phyloP scores from a whole-genome alignment of 495 filamentous ascomycete genomes.

The Halenospora varia region DNA sequence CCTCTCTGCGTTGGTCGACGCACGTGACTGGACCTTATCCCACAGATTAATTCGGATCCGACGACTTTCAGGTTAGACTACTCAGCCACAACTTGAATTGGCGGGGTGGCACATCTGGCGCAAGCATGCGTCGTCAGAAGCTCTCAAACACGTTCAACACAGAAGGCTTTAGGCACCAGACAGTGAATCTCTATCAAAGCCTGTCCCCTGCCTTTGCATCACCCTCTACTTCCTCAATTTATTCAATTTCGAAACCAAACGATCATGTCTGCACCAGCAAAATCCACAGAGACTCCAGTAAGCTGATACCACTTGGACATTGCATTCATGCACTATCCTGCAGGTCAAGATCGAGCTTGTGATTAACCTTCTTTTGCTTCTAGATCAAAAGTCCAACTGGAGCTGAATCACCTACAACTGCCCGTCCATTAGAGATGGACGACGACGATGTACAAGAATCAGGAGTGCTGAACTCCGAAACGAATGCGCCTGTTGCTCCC shows the following conservation, averaged over 20 bases:
- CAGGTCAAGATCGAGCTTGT: background rate
- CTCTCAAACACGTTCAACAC: background rate
- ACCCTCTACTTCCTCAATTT: background rate
- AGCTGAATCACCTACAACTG: conserved; percentile 82
- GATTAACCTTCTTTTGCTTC: background rate
- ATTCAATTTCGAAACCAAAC: background rate
- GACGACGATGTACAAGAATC: conserved; percentile 74
- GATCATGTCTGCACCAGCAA: conserved; percentile 17
- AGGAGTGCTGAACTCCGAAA: conserved; percentile 33
- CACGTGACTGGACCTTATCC: no score
- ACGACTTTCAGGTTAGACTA: background rate
- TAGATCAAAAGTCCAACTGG: conserved; percentile 22
- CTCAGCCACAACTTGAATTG: background rate
- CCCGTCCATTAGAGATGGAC: conserved; percentile 77
- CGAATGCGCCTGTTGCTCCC: conserved; percentile 31
- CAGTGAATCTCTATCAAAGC: background rate
- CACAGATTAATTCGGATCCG: no score
- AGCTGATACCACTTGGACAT: conserved; percentile 17
- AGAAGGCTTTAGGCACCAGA: background rate
- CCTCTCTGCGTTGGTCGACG: no score
- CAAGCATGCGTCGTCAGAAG: background rate
- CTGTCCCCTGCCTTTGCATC: background rate
- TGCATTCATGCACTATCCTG: conserved; percentile 19
- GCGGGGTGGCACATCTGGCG: background rate
- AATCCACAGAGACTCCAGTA: conserved; percentile 22